Base-by-base conservation (phyloP, 2,329 filamentous ascomycete genomes). In the Ampelomyces quisqualis region DNA sequence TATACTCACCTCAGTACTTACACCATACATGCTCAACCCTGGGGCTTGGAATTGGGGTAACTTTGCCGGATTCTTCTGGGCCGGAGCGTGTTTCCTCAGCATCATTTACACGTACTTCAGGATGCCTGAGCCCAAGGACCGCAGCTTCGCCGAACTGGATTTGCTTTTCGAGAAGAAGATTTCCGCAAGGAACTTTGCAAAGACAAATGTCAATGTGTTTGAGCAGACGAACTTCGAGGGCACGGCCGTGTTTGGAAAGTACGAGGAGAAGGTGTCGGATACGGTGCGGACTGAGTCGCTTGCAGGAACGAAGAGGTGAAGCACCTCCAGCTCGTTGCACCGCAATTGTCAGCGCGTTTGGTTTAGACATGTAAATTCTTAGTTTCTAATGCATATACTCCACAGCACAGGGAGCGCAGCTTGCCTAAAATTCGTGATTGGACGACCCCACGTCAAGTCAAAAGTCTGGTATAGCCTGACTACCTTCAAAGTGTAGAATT, bases 21-120 rank as follows among this genome's bases (percentile, higher is more conserved):
- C 88, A 0, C 90, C 90, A 0, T 95, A 94, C 70, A 95, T 95
- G 90, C 77, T 95, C 28, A 95, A 95, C 70, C 88, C 90, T 0
- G 77, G 75, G 1, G 85, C 82, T 0, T 95, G 90, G 90, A 75
- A 94, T 69, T 95, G 89, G 90, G 77, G 81, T 46, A 93, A 93
- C 70, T 93, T 80, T 57, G 80, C 89, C 0, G 89, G 90, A 19
- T 94, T 95, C 72, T 94, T 94, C 74, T 89, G 89, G 86, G 84
- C 81, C 10, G 86, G 84, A 0, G 83, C 88, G 42, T 91, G 87
- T 70, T 88, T 89, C 71, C 69, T 82, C 40, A 93, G 87, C 71
- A 81, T 90, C 58, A 71, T 93, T 11, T 95, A 91, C 70, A 85
- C 85, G 0, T 91, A 82, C 62, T 90, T 90, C 74, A 79, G 86